These are phyloP conservation scores for Candida schatavii DNA, from an alignment of 805 yeast genomes.

Conservation along the genomic window DNA sequence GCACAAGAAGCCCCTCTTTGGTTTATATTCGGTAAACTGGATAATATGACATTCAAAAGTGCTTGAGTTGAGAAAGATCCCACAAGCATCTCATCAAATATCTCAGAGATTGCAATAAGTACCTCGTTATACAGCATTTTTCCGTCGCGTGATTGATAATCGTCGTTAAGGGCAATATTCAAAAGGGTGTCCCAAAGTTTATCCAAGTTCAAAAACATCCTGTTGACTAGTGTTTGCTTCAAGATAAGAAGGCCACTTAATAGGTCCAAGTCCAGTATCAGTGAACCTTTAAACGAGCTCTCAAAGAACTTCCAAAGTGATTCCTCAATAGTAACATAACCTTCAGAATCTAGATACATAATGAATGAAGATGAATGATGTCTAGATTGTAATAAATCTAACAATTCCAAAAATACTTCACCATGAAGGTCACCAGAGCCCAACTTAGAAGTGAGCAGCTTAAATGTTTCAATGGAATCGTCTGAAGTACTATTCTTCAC, in stretches of 20 bases:
- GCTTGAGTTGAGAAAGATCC: constrained; percentile 24
- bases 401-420: constrained; percentile 13
- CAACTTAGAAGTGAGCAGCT: constrained; percentile 14
- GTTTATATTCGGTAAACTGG: constrained; percentile 11
- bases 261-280: constrained; percentile 11
- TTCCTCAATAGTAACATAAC: constrained; percentile 14
- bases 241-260: constrained; percentile 33
- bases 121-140: constrained; percentile 14
- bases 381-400: constrained; percentile 16
- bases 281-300: constrained; percentile 3
- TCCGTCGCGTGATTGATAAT: constrained; percentile 2
- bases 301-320: constrained; percentile 20
- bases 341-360: constrained; percentile 15
- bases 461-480: constrained; percentile 16
- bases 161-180: constrained; percentile 8
- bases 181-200: constrained; percentile 26
- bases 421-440: constrained; percentile 6
- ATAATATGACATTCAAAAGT: constrained; percentile 14
- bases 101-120: constrained; percentile 25
- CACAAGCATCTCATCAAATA: constrained; percentile 27
- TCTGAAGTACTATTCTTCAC: no score
- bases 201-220: constrained; percentile 15
- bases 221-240: constrained; percentile 34
- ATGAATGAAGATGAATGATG: constrained; percentile 13
- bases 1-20: constrained; percentile 4